phyloP scores from a whole-genome alignment of 768 basidiomycete species.

The Cystobasidium tubakii region DNA sequence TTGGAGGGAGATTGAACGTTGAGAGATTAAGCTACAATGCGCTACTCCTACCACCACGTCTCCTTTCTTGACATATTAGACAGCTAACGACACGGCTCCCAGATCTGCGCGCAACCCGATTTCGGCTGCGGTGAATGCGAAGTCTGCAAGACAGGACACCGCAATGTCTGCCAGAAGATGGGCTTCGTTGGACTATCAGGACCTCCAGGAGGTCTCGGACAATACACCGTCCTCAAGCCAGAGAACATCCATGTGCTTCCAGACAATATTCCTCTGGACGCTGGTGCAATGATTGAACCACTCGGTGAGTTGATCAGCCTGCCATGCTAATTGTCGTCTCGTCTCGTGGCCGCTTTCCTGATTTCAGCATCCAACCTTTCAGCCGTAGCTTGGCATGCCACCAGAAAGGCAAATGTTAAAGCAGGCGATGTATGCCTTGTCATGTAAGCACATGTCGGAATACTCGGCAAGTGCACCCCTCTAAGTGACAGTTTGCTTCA shows the following conservation, averaged over 20 bases:
- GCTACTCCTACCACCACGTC: no score
- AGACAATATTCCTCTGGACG: slow-evolving; percentile 33
- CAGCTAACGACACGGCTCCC: not conserved
- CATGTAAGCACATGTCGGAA: slow-evolving; percentile 53
- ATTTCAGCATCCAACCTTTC: no score
- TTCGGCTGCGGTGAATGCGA: slow-evolving; percentile 32
- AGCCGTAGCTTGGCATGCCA: slow-evolving; percentile 54
- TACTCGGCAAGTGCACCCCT: slow-evolving; percentile 35
- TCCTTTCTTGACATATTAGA: no score
- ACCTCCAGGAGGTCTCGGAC: slow-evolving; percentile 35
- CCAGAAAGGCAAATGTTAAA: slow-evolving; percentile 52
- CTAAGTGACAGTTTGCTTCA: not conserved
- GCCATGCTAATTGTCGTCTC: not conserved
- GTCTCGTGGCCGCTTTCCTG: no score
- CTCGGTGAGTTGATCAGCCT: slow-evolving; percentile 36
- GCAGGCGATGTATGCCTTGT: slow-evolving; percentile 52
- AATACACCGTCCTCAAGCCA: slow-evolving; percentile 29
- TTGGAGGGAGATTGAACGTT: no score
- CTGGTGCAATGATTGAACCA: slow-evolving; percentile 37
- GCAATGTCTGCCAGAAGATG: slow-evolving; percentile 29
- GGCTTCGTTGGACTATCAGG: slow-evolving; percentile 28
- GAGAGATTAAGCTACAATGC: no score
- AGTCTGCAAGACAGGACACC: slow-evolving; percentile 11
- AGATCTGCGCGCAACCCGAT: slow-evolving; percentile 30
- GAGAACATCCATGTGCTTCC: slow-evolving; percentile 37